phyloP scores from a whole-genome alignment of 352 stramenopile genomes.

The Plasmopara viticola region DNA sequence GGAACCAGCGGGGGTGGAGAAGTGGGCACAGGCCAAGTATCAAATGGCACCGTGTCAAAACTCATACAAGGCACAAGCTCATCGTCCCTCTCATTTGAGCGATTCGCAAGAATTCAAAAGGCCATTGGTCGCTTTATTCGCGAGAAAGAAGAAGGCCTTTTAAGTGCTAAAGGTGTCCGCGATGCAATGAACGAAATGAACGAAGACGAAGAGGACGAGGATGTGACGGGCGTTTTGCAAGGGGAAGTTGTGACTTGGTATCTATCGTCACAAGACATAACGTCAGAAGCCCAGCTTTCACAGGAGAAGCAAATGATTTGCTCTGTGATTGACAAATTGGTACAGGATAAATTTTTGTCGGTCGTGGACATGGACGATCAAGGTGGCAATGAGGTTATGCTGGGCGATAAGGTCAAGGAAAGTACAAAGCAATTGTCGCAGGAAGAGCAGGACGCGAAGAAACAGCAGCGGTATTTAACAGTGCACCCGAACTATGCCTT shows the following conservation, averaged over 20 bases:
- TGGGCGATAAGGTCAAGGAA: slow-evolving; percentile 19
- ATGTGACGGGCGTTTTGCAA: slow-evolving; percentile 57
- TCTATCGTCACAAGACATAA: slow-evolving; percentile 76
- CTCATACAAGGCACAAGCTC: slow-evolving; percentile 23
- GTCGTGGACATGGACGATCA: slow-evolving; percentile 59
- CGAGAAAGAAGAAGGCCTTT: slow-evolving; percentile 63
- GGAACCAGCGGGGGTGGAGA: slow-evolving; percentile 2
- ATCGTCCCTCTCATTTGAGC: slow-evolving; percentile 69
- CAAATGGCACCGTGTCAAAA: slow-evolving; percentile 18
- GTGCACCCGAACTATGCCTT: slow-evolving; percentile 78
- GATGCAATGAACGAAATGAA: slow-evolving; percentile 21
- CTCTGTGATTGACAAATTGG: slow-evolving; percentile 75
- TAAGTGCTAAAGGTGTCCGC: slow-evolving; percentile 43
- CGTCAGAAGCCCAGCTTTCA: slow-evolving; percentile 69
- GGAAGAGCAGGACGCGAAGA: slow-evolving; percentile 42
- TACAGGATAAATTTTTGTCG: slow-evolving; percentile 69
- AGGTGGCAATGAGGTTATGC: slow-evolving; percentile 21
- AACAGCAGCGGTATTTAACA: slow-evolving; percentile 71
- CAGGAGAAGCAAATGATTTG: slow-evolving; percentile 80
- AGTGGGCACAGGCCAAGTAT: background rate
- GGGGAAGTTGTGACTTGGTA: slow-evolving; percentile 84
- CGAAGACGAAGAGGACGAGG: slow-evolving; percentile 43
- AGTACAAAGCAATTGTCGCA: slow-evolving; percentile 32
- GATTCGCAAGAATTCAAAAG: slow-evolving; percentile 77
- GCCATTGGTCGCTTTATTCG: slow-evolving; percentile 72